These are phyloP conservation scores for Gnomoniopsis smithogilvyi DNA, from an alignment of 2,329 filamentous ascomycete genomes.

Conservation along the genomic window DNA sequence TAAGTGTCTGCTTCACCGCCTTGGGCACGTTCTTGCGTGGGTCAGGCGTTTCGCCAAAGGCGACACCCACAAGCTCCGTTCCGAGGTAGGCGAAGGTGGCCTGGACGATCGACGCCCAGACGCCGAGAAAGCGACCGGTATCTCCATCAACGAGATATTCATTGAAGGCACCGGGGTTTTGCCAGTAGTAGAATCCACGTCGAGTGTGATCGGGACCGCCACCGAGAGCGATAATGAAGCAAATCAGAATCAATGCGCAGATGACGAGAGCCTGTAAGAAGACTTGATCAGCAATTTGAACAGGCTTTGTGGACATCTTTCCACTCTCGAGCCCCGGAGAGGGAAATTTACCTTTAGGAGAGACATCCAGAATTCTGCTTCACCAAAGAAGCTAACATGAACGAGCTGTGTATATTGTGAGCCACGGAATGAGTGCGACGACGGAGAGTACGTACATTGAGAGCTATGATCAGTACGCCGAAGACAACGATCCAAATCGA, in stretches of 20 bases:
- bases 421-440: neutral
- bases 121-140: constrained; percentile 34
- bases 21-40: constrained; percentile 64
- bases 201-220: constrained; percentile 34
- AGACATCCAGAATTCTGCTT: constrained; percentile 47
- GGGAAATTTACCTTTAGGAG: constrained; percentile 32
- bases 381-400: constrained; percentile 40
- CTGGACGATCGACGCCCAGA: constrained; percentile 35
- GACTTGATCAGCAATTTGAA: neutral
- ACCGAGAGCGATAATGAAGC: constrained; percentile 36
- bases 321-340: neutral
- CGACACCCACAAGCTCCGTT: constrained; percentile 66
- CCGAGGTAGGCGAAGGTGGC: constrained; percentile 38
- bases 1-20: constrained; percentile 67
- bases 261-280: constrained; percentile 34
- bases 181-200: constrained; percentile 42
- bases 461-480: constrained; percentile 29
- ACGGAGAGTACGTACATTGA: constrained; percentile 26
- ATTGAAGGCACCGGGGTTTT: constrained; percentile 39
- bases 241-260: constrained; percentile 34
- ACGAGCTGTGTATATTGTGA: constrained; percentile 23
- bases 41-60: constrained; percentile 66
- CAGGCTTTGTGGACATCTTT: neutral
- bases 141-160: constrained; percentile 27
- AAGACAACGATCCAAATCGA: constrained; percentile 36